Evolutionary conservation across 345 rosid genomes (phyloP).

Genomic region (Hibiscus tridactylites): DNA sequence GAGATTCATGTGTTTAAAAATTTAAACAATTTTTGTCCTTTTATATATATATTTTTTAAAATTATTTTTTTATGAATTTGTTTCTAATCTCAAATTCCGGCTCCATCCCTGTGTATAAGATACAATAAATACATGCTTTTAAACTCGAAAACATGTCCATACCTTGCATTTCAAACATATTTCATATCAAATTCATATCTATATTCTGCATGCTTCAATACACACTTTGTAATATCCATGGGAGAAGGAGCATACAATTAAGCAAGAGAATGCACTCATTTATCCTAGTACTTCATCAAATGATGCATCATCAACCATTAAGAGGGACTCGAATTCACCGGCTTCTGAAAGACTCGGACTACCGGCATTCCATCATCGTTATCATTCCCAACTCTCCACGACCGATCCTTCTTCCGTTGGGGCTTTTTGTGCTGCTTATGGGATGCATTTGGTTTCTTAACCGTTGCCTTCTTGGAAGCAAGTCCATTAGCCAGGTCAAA

Average conservation of each 20-base stretch:
- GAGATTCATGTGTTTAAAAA: too few relatives aligned
- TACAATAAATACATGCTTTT: too few relatives aligned
- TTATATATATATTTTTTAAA: too few relatives aligned
- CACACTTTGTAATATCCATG: neutral
- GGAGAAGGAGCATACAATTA: neutral
- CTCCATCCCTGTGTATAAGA: too few relatives aligned
- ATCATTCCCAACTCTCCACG: conserved; percentile 62
- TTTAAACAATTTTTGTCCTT: too few relatives aligned
- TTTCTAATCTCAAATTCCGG: too few relatives aligned
- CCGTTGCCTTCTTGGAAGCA: conserved; percentile 30
- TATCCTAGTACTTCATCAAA: neutral
- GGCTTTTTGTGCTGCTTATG: conserved; percentile 75
- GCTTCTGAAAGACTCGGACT: conserved; percentile 53
- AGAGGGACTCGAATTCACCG: conserved; percentile 49
- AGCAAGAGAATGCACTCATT: neutral
- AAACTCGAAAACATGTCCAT: too few relatives aligned
- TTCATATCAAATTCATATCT: too few relatives aligned
- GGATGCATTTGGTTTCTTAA: conserved; percentile 42
- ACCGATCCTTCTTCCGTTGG: conserved; percentile 51
- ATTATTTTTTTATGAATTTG: too few relatives aligned
- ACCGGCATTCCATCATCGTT: conserved; percentile 71
- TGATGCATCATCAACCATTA: conserved; percentile 24
- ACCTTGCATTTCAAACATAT: too few relatives aligned
- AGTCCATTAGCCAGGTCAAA: conserved; percentile 72
- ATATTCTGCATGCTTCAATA: too few relatives aligned